Conservation (phyloP, 345 rosid genomes). For the Citrus maxima region DNA sequence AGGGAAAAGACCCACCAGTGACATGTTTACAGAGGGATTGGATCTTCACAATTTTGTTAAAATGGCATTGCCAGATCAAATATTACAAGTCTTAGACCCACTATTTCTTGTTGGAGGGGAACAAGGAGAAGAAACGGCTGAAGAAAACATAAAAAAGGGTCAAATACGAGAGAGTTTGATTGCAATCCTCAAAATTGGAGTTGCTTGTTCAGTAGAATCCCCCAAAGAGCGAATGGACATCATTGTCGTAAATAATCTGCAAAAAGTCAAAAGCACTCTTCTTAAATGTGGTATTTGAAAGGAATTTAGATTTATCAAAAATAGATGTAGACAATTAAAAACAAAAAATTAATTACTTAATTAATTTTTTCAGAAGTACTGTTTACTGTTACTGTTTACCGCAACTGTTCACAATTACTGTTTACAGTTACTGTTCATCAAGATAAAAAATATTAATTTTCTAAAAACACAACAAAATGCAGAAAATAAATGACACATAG, state of each 20-base stretch:
- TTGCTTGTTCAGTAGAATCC: conserved; percentile 14
- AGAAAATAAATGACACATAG: too few species aligned
- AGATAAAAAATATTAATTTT: too few species aligned
- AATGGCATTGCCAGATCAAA: conserved; percentile 17
- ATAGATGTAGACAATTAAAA: too few species aligned
- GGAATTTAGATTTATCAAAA: too few species aligned
- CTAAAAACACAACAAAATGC: too few species aligned
- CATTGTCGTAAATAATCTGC: not conserved
- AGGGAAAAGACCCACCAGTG: conserved; percentile 25
- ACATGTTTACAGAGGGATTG: conserved; percentile 19
- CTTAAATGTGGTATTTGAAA: not conserved
- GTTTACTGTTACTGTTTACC: too few species aligned
- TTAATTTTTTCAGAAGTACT: too few species aligned
- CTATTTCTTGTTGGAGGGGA: not conserved
- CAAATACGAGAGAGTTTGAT: conserved; percentile 7
- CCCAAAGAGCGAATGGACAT: not conserved
- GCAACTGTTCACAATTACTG: too few species aligned
- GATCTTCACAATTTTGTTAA: conserved; percentile 22
- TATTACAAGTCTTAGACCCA: conserved; percentile 9
- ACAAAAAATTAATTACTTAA: too few species aligned
- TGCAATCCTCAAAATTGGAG: conserved; percentile 9
- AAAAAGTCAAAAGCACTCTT: conserved; percentile 17
- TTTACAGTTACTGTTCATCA: too few species aligned
- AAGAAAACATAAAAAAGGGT: not conserved
- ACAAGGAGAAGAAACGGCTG: not conserved